Conservation (phyloP, 345 rosid genomes). For the Diplotaxis tenuifolia region DNA sequence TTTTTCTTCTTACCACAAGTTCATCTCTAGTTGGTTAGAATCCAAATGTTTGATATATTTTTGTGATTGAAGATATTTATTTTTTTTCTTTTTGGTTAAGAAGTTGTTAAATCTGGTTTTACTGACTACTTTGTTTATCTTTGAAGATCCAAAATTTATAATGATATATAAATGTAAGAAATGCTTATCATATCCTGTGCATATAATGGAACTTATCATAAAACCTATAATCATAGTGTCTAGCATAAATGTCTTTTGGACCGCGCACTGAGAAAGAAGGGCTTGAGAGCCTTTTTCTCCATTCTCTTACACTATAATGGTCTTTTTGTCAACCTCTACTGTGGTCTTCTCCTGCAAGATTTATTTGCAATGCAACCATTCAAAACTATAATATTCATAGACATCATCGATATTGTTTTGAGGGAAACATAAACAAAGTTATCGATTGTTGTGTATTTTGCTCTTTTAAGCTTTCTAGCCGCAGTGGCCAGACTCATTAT, state of each 20-base stretch:
- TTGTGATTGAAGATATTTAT: background rate
- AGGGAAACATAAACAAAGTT: conserved; percentile 24
- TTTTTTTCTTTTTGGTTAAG: too few species aligned
- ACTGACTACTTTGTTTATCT: background rate
- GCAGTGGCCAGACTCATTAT: conserved; percentile 16
- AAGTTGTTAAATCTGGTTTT: background rate
- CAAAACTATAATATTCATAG: background rate
- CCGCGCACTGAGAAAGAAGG: background rate
- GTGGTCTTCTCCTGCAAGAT: background rate
- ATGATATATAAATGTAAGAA: background rate
- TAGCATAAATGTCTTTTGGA: background rate
- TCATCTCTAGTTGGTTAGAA: background rate
- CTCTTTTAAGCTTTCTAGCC: conserved; percentile 11
- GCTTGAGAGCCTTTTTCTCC: background rate
- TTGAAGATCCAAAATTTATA: background rate
- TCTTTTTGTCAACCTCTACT: background rate
- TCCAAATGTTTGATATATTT: background rate
- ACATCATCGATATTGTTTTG: conserved; percentile 9
- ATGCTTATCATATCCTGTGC: background rate
- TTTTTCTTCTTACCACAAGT: background rate
- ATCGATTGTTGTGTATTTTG: conserved; percentile 18
- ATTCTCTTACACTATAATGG: background rate
- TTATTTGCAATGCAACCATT: background rate
- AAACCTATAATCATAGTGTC: background rate
- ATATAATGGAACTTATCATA: background rate